These are phyloP conservation scores for Trichoderma citrinoviride DNA, from an alignment of 2,329 filamentous ascomycete species.

Conservation along the genomic window DNA sequence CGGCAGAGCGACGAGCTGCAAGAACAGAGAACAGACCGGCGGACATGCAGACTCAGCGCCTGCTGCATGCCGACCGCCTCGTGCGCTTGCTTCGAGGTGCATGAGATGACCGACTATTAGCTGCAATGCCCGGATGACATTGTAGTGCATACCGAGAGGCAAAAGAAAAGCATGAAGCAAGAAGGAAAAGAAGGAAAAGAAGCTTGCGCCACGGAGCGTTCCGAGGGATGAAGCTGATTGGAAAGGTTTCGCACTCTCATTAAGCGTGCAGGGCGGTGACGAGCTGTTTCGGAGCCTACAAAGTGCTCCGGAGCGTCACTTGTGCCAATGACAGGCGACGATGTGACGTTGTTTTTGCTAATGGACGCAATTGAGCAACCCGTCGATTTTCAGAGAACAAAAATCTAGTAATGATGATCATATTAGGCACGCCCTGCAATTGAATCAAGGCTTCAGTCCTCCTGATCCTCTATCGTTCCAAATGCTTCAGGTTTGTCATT, in stretches of 20 bases:
- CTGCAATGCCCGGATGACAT: conserved; percentile 4
- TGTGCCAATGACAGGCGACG: neutral
- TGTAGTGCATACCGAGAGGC: neutral
- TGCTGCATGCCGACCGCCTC: conserved; percentile 17
- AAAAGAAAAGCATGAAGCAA: too few relatives aligned
- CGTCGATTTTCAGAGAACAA: too few relatives aligned
- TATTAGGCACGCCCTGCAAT: too few relatives aligned
- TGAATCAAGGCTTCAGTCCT: too few relatives aligned
- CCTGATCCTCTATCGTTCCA: too few relatives aligned
- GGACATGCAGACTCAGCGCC: neutral
- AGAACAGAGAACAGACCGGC: neutral
- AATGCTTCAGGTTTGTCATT: too few relatives aligned
- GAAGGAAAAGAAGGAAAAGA: neutral
- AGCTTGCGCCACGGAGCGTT: neutral
- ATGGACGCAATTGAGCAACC: too few relatives aligned
- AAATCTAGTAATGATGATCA: too few relatives aligned
- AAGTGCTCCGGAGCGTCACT: conserved; percentile 3
- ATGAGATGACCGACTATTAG: neutral
- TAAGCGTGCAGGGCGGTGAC: neutral
- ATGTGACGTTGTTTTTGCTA: too few relatives aligned
- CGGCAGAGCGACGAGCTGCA: neutral
- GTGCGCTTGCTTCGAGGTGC: neutral
- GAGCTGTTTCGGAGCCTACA: conserved; percentile 5
- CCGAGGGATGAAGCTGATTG: neutral
- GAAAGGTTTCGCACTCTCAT: neutral